These are phyloP conservation scores for Colletotrichum sp. DNA, from an alignment of 2,329 filamentous ascomycete genomes.

Conservation along the genomic window DNA sequence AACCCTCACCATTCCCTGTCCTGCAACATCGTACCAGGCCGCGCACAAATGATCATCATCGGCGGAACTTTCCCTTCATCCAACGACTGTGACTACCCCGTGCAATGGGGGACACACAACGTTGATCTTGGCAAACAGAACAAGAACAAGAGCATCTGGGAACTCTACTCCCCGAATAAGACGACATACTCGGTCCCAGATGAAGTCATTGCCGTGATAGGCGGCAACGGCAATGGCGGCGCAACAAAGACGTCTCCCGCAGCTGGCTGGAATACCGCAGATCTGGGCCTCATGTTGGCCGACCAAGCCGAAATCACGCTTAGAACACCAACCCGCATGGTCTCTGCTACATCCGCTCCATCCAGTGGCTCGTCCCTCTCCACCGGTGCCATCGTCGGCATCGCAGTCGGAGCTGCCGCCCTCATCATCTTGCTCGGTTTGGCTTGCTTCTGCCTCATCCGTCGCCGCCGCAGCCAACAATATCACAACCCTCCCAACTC, in stretches of 20 bases:
- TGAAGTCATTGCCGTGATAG: constrained; percentile 53
- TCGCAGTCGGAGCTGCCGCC: constrained; percentile 40
- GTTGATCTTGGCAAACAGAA: constrained; percentile 58
- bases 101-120: constrained; percentile 61
- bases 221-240: constrained; percentile 54
- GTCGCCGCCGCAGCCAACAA: constrained; percentile 28
- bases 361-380: constrained; percentile 26
- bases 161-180: constrained; percentile 53
- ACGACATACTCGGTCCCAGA: constrained; percentile 60
- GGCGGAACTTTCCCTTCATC: constrained; percentile 61
- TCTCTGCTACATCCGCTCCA: constrained; percentile 25
- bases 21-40: constrained; percentile 59
- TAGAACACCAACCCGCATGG: constrained; percentile 55
- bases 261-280: constrained; percentile 52
- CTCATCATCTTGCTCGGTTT: constrained; percentile 27
- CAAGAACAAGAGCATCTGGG: constrained; percentile 51
- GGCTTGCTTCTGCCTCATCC: constrained; percentile 31
- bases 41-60: constrained; percentile 67
- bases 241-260: constrained; percentile 58
- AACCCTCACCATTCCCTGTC: constrained; percentile 60
- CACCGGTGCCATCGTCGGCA: constrained; percentile 48
- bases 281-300: constrained; percentile 59
- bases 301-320: constrained; percentile 49
- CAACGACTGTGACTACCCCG: constrained; percentile 56
- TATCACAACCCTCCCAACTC: neutral